phyloP scores from a whole-genome alignment of 495 filamentous ascomycete species.

The Talaromyces nanjingensis region DNA sequence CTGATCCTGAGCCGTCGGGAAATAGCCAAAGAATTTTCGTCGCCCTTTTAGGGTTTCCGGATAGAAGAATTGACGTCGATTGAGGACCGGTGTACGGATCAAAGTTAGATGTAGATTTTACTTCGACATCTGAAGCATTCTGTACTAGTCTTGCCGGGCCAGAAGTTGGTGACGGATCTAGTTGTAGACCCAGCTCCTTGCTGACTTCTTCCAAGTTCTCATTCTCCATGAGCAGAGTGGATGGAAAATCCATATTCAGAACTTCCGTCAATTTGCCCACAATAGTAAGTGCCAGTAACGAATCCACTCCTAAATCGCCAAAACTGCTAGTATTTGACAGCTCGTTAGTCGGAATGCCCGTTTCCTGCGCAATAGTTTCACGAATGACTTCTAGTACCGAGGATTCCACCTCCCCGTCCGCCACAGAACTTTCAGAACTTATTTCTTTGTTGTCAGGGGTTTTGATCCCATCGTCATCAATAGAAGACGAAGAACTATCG shows the following conservation, averaged over 20 bases:
- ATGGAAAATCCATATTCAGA: not conserved
- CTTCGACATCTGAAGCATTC: not conserved
- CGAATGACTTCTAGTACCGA: conserved; percentile 37
- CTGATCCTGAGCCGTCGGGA: conserved; percentile 70
- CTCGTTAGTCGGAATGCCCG: conserved; percentile 55
- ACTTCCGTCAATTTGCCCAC: conserved; percentile 27
- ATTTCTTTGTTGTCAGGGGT: not conserved
- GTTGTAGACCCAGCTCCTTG: conserved; percentile 15
- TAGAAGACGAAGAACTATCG: not conserved
- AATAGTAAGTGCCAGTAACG: conserved; percentile 43
- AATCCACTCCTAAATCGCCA: conserved; percentile 47
- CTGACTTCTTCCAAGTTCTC: not conserved
- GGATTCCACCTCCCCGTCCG: not conserved
- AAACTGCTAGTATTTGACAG: conserved; percentile 46
- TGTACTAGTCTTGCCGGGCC: not conserved
- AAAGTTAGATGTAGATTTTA: conserved; percentile 11
- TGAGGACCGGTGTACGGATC: not conserved
- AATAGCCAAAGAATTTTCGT: conserved; percentile 63
- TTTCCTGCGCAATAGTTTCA: conserved; percentile 58
- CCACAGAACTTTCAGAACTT: not conserved
- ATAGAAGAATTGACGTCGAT: conserved; percentile 47
- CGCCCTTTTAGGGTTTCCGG: conserved; percentile 46
- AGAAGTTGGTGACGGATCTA: conserved; percentile 19
- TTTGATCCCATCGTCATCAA: not conserved
- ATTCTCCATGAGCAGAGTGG: not conserved